phyloP scores from a whole-genome alignment of 1,284 basidiomycete genomes.

The Cutaneotrichosporon mucoides region DNA sequence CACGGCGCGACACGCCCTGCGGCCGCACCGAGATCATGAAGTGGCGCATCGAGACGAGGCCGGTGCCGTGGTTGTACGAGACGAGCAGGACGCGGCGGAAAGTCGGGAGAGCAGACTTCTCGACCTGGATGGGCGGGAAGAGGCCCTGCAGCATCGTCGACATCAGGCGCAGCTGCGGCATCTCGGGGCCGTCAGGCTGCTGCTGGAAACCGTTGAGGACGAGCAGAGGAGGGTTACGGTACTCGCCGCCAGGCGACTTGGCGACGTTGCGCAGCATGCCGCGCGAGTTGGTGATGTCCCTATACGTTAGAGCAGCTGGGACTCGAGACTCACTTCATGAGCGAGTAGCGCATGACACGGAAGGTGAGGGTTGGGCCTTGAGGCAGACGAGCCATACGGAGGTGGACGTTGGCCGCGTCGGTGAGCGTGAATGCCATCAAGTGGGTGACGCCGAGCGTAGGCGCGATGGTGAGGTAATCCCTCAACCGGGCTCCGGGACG shows the following conservation, averaged over 20 bases:
- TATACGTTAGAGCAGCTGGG: constrained; percentile 5
- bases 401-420: constrained; percentile 67
- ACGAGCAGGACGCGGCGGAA: constrained; percentile 86
- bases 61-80: constrained; percentile 80
- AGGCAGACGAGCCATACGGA: constrained; percentile 85
- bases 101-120: constrained; percentile 77
- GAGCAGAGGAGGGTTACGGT: constrained; percentile 50
- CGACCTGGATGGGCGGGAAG: constrained; percentile 55
- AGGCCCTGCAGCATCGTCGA: constrained; percentile 55
- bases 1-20: constrained; percentile 85
- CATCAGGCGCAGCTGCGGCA: constrained; percentile 53
- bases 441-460: constrained; percentile 87
- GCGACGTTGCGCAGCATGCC: constrained; percentile 42
- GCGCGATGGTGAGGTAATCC: constrained; percentile 91
- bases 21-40: constrained; percentile 93
- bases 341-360: constrained; percentile 83
- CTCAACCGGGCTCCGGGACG: constrained; percentile 86
- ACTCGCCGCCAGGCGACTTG: constrained; percentile 46
- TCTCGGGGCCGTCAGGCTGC: constrained; percentile 45
- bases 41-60: constrained; percentile 89
- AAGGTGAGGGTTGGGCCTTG: constrained; percentile 93
- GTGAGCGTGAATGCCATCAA: constrained; percentile 87
- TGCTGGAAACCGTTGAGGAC: constrained; percentile 53
- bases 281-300: constrained; percentile 14
- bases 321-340: constrained; percentile 63